Percentiles rank a stretch among this genome's conserved stretches.
phyloP scores from a whole-genome alignment of 352 stramenopile genomes.

The Phytophthora gonapodyides region DNA sequence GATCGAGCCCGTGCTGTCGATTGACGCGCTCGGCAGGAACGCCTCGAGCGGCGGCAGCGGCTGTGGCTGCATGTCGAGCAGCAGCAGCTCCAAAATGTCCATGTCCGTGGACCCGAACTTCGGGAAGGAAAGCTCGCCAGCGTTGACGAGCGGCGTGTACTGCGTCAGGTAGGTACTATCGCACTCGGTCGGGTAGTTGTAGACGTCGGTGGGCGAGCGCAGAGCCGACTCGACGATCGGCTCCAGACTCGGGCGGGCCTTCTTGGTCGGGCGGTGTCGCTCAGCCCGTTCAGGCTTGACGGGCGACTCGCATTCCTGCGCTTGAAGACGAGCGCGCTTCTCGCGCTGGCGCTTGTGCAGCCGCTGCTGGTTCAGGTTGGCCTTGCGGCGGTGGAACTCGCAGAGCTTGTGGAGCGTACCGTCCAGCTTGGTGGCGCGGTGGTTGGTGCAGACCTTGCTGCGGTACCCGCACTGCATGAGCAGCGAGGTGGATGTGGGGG shows the following conservation, averaged over 20 bases:
- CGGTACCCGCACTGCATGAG: slow-evolving; percentile 47
- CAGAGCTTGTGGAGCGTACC: slow-evolving; percentile 22
- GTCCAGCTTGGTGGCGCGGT: slow-evolving; percentile 51
- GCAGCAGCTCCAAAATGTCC: slow-evolving; percentile 29
- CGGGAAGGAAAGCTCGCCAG: slow-evolving; percentile 1
- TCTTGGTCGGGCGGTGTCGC: slow-evolving; percentile 32
- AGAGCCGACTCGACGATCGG: not conserved
- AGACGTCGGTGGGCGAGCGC: not conserved
- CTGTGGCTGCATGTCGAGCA: slow-evolving; percentile 22
- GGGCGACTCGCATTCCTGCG: slow-evolving; percentile 25
- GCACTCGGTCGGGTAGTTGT: slow-evolving; percentile 5
- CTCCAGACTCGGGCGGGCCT: not conserved
- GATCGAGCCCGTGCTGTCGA: slow-evolving; percentile 15
- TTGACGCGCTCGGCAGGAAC: slow-evolving; percentile 6
- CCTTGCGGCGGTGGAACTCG: slow-evolving; percentile 59
- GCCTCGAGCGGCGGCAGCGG: slow-evolving; percentile 18
- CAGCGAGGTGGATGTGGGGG: slow-evolving; percentile 16
- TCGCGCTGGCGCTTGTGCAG: slow-evolving; percentile 44
- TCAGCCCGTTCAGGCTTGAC: slow-evolving; percentile 12
- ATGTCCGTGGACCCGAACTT: slow-evolving; percentile 19
- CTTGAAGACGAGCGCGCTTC: slow-evolving; percentile 9
- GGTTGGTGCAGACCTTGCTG: slow-evolving; percentile 59
- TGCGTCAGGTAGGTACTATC: not conserved
- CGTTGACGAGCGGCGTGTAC: not conserved
- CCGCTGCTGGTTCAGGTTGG: slow-evolving; percentile 60